Conservation (phyloP, 192 early-diverging fungal species). For the Rhizophlyctis rosea region DNA sequence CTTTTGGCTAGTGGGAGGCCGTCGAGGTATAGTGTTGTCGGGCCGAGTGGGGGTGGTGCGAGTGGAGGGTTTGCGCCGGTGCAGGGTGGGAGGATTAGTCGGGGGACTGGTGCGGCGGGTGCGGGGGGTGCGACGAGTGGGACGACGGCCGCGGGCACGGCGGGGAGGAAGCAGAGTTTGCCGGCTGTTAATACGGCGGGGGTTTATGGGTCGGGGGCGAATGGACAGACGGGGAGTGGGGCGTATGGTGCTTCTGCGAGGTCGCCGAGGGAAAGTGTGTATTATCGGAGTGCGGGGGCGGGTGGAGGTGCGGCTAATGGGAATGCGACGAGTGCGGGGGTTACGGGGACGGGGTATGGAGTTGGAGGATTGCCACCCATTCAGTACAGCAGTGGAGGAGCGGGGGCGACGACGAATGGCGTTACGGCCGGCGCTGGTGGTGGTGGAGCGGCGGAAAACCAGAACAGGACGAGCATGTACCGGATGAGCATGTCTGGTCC, state of each 20-base stretch:
- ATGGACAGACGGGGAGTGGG: not conserved
- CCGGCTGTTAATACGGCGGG: slow-evolving; percentile 1
- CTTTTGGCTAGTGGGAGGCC: not conserved
- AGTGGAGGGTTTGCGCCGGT: not conserved
- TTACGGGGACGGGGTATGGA: not conserved
- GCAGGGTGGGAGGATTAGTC: not conserved
- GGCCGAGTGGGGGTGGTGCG: not conserved
- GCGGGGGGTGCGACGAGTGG: not conserved
- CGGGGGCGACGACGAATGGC: not conserved
- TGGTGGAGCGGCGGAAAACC: not conserved
- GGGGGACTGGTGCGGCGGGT: not conserved
- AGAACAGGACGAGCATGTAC: not conserved
- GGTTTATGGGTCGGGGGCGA: not conserved
- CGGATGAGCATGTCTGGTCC: not conserved
- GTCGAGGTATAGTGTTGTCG: not conserved
- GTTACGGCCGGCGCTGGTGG: not conserved
- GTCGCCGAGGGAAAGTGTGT: not conserved
- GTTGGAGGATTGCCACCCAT: not conserved
- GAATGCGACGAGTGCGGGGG: no score
- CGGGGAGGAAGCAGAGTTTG: not conserved
- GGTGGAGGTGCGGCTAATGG: no score
- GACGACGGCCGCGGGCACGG: not conserved
- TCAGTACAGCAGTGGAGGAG: not conserved
- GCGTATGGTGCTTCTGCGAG: not conserved
- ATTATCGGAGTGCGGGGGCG: no score